These are phyloP conservation scores for Pseudogymnoascus sp. DNA, from an alignment of 2,329 filamentous ascomycete genomes.

Conservation along the genomic window DNA sequence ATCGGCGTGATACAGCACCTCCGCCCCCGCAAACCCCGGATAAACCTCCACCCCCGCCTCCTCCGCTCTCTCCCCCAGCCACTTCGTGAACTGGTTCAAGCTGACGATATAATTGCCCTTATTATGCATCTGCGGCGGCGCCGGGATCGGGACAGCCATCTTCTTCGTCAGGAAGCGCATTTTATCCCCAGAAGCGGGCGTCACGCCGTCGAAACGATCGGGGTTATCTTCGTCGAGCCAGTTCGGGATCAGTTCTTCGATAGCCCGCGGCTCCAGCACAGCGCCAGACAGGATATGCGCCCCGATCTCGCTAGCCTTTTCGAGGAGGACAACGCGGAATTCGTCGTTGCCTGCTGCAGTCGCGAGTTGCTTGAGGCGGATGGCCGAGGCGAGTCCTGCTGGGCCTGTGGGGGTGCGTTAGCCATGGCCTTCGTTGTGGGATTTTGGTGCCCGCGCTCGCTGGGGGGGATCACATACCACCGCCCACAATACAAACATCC, in stretches of 20 bases:
- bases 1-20: constrained; percentile 79
- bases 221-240: constrained; percentile 88
- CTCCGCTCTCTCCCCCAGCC: constrained; percentile 93
- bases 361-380: constrained; percentile 89
- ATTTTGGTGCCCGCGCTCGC: neutral
- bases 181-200: constrained; percentile 72
- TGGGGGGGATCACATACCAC: constrained; percentile 43
- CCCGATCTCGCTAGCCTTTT: constrained; percentile 92
- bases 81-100: constrained; percentile 89
- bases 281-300: constrained; percentile 94
- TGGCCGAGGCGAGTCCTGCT: constrained; percentile 84
- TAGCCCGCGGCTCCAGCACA: constrained; percentile 80
- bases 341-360: constrained; percentile 93
- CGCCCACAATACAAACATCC: constrained; percentile 93
- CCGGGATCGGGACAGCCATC: constrained; percentile 69
- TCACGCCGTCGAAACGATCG: constrained; percentile 78
- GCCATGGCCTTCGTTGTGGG: neutral
- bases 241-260: constrained; percentile 86
- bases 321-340: constrained; percentile 83
- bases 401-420: constrained; percentile 48
- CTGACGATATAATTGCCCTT: constrained; percentile 97
- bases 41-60: constrained; percentile 94
- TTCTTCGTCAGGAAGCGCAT: constrained; percentile 93
- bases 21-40: constrained; percentile 88
- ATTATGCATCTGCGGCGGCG: constrained; percentile 96